Evolutionary conservation across 148 eudicot genomes (phyloP), one percentile per base, ranked within the genome.

Genomic region (Fagopyrum homotropicum): DNA sequence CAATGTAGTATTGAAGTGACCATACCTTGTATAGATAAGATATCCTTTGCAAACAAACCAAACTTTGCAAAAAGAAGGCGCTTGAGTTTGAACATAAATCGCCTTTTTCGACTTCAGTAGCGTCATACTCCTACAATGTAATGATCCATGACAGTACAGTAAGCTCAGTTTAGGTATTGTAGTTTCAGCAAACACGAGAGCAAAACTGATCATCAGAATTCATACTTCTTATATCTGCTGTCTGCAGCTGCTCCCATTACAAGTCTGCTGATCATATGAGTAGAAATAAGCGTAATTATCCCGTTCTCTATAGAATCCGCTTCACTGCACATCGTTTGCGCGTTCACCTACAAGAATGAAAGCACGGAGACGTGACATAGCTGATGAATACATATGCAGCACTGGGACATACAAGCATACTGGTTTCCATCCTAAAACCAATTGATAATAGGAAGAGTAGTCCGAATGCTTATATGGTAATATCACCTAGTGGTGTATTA

Each of bases 241-340:
- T 90, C 89, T 1, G 87, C 86, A 11, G 99, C 96, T 47, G 92
- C 97, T 76, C 99, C 99, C 91, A 95, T 92, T 60, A 90, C 97
- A 78, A 95, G 92, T 80, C 76, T 86, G 79, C 85, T 82, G 68
- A 95, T 90, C 72, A 77, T 79, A 48, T 90, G 78, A 74, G 80
- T 81, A 46, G 84, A 72, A 79, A 95, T 77, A 74, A 92, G 87
- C 72, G 90, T 83, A 70, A 95, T 89, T 72, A 95, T 90, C 73
- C 97, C 99, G 82, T 86, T 86, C 87, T 86, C 89, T 63, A 93
- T 82, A 29, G 92, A 84, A 64, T 88, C 88, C 75, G 69, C 77
- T 74, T 87, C 95, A 49, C 74, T 81, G 63, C 71, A 72, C 17
- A 86, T n/a, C 77, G 83, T 85, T 76, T 88, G 88, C 29, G 90